These are phyloP conservation scores for Raphanus raphanistrum DNA, from an alignment of 345 rosid genomes.

Conservation along the genomic window DNA sequence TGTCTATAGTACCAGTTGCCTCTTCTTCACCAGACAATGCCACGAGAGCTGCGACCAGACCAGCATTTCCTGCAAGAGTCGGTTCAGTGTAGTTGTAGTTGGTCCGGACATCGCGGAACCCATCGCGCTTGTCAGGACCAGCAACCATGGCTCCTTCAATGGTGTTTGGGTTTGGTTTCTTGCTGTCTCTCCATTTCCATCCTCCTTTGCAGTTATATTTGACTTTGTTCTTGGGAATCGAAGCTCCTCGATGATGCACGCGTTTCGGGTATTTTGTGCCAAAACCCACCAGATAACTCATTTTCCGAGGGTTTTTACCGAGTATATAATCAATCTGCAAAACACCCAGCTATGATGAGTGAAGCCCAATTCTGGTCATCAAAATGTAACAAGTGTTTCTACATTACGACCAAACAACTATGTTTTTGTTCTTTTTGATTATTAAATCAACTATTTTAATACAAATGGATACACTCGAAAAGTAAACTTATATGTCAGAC, in stretches of 20 bases:
- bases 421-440: background rate
- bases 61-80: constrained; percentile 91
- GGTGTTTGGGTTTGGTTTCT: constrained; percentile 80
- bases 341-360: background rate
- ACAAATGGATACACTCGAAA: background rate
- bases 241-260: constrained; percentile 93
- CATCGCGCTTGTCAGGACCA: constrained; percentile 89
- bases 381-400: background rate
- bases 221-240: constrained; percentile 82
- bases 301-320: constrained; percentile 89
- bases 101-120: constrained; percentile 77
- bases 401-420: background rate
- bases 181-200: constrained; percentile 90
- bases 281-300: constrained; percentile 92
- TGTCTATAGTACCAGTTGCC: constrained; percentile 61
- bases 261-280: constrained; percentile 75
- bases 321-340: constrained; percentile 83
- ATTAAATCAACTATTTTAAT: background rate
- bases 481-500: background rate
- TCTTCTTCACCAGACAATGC: constrained; percentile 77
- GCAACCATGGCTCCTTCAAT: constrained; percentile 98
- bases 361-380: background rate
- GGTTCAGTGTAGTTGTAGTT: constrained; percentile 98
- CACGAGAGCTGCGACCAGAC: constrained; percentile 87
- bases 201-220: constrained; percentile 92